Percentiles rank a stretch among this genome's conserved stretches.
phyloP scores from a whole-genome alignment of 1,284 basidiomycete genomes.

The Phaffia rhodozyma region DNA sequence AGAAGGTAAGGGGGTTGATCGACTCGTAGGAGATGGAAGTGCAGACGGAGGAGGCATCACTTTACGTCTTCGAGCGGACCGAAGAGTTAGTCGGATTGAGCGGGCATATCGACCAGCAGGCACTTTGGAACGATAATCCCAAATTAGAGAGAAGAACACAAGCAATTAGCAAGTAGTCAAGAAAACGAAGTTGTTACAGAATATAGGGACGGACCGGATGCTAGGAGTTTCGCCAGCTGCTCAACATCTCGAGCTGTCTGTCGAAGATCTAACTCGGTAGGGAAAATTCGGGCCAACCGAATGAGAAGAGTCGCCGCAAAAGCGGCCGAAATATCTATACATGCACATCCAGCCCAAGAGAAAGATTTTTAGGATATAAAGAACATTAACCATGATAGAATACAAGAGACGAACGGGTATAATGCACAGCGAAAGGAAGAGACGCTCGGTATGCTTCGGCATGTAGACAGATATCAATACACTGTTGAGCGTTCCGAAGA shows the following conservation, averaged over 20 bases:
- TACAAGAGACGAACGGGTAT: slow-evolving; percentile 43
- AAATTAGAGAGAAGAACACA: not conserved
- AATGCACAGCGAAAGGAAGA: slow-evolving; percentile 48
- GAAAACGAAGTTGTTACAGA: not conserved
- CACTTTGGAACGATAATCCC: slow-evolving; percentile 39
- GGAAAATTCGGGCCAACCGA: slow-evolving; percentile 72
- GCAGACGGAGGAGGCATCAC: slow-evolving; percentile 36
- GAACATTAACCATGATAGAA: not conserved
- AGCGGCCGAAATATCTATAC: slow-evolving; percentile 62
- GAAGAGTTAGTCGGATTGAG: slow-evolving; percentile 74
- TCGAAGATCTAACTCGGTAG: slow-evolving; percentile 64
- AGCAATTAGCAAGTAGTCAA: slow-evolving; percentile 12
- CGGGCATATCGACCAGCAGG: slow-evolving; percentile 80
- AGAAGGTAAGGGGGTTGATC: not conserved
- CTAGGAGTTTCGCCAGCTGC: slow-evolving; percentile 57
- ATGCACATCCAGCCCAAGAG: not conserved
- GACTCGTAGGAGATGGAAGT: slow-evolving; percentile 24
- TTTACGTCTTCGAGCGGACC: slow-evolving; percentile 59
- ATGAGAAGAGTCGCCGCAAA: slow-evolving; percentile 81
- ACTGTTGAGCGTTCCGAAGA: slow-evolving; percentile 18
- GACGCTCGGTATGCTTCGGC: slow-evolving; percentile 4
- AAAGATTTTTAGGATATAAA: not conserved
- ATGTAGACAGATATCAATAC: slow-evolving; percentile 39
- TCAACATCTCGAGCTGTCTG: slow-evolving; percentile 68
- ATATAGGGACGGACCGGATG: slow-evolving; percentile 47